Evolutionary conservation across 2,329 filamentous ascomycete genomes (phyloP).

Genomic region (Fusarium nelsonii): DNA sequence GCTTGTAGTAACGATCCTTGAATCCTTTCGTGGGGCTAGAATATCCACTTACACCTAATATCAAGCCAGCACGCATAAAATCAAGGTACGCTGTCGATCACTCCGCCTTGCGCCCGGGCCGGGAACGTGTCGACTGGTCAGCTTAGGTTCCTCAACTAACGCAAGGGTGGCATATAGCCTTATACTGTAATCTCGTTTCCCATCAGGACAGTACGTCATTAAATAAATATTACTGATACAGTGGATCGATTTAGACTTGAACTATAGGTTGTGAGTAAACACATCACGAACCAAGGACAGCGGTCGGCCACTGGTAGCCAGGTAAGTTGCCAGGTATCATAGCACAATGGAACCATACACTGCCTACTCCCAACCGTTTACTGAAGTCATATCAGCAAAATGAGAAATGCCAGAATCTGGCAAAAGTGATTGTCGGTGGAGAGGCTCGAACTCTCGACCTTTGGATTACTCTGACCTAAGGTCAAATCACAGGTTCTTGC

Average conservation of each 20-base stretch:
- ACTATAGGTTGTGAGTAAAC: too few species aligned
- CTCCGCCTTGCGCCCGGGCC: rapidly evolving
- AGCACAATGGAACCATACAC: too few species aligned
- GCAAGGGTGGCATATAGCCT: rapidly evolving
- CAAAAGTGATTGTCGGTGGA: conserved; percentile 1
- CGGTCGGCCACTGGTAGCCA: too few species aligned
- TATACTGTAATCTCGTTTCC: background rate
- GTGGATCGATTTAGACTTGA: too few species aligned
- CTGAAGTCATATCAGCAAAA: background rate
- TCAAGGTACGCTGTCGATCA: background rate
- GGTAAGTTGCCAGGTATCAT: too few species aligned
- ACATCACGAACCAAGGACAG: too few species aligned
- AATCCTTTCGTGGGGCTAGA: background rate
- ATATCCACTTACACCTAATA: rapidly evolving
- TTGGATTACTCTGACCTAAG: background rate
- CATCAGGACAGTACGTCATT: too few species aligned
- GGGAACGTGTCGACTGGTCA: rapidly evolving
- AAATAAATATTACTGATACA: too few species aligned
- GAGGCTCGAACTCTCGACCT: conserved; percentile 13
- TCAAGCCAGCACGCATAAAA: background rate
- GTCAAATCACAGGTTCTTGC: background rate
- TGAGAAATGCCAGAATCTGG: rapidly evolving
- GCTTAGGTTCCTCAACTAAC: background rate
- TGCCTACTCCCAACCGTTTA: background rate
- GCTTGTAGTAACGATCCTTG: background rate